phyloP scores from a whole-genome alignment of 2,329 filamentous ascomycete species.

The Pestalotiopsis sp. region DNA sequence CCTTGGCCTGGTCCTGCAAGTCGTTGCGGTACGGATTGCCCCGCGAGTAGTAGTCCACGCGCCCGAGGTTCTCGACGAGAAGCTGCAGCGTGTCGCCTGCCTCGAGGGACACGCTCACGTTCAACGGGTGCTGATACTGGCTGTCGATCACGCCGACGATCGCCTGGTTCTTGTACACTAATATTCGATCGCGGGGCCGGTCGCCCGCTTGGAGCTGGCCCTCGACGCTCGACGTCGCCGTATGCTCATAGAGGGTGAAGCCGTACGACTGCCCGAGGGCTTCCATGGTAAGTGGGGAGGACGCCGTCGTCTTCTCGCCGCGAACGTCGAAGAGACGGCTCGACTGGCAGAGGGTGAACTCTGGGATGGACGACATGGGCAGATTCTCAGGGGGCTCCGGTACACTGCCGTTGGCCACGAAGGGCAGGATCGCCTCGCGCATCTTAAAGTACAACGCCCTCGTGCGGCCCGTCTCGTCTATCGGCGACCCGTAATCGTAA shows the following conservation, averaged over 20 bases:
- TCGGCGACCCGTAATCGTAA: conserved; percentile 52
- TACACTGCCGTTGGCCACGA: conserved; percentile 36
- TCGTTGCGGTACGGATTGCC: conserved; percentile 29
- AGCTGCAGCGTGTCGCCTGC: conserved; percentile 42
- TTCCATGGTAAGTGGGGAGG: conserved; percentile 45
- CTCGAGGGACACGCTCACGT: conserved; percentile 37
- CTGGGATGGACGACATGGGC: conserved; percentile 32
- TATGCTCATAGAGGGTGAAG: conserved; percentile 44
- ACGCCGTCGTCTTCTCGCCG: conserved; percentile 22
- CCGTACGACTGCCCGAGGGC: conserved; percentile 45
- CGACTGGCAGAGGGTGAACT: conserved; percentile 38
- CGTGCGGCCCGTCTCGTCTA: conserved; percentile 50
- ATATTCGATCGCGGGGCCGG: conserved; percentile 38
- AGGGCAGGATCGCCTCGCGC: conserved; percentile 39
- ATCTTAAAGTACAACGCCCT: conserved; percentile 44
- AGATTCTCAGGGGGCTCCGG: conserved; percentile 37
- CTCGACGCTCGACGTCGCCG: conserved; percentile 19
- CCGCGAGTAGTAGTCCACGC: conserved; percentile 45
- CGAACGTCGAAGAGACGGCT: conserved; percentile 39
- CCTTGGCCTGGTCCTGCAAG: conserved; percentile 47
- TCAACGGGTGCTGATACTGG: conserved; percentile 39
- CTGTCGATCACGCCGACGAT: conserved; percentile 47
- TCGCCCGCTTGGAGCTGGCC: conserved; percentile 44
- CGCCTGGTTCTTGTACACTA: conserved; percentile 47
- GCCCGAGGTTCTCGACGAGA: conserved; percentile 52